A percentile compares a stretch with the other conserved stretches of the same genome.
Conservation (phyloP, 169 alveolate species). For the Cryptosporidium sp. region DNA sequence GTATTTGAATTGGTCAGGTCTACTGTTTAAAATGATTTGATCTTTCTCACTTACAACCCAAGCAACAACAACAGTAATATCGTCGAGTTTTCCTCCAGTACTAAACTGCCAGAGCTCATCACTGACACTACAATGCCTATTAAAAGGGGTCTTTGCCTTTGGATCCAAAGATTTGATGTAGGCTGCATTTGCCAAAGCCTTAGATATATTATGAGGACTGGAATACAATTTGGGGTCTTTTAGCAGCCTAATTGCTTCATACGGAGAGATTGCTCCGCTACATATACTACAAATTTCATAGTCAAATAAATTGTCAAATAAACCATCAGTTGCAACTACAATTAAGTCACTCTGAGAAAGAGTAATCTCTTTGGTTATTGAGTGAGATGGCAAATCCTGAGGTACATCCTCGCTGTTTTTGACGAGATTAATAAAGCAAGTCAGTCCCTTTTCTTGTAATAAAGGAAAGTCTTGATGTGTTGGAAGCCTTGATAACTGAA, state of each 20-base stretch:
- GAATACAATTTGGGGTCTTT: constrained; percentile 59
- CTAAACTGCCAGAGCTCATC: constrained; percentile 61
- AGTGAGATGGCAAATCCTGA: constrained; percentile 80
- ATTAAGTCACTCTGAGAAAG: constrained; percentile 78
- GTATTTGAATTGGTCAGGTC: background rate
- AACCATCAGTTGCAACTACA: constrained; percentile 82
- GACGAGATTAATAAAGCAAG: constrained; percentile 76
- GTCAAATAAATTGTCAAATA: constrained; percentile 81
- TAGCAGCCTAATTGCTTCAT: constrained; percentile 76
- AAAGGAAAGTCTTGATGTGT: constrained; percentile 74
- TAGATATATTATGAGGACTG: constrained; percentile 75
- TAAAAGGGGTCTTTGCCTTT: constrained; percentile 79
- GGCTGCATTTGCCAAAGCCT: constrained; percentile 82
- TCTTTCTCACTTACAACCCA: constrained; percentile 77
- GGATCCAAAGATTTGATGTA: constrained; percentile 76
- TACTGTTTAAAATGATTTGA: constrained; percentile 24
- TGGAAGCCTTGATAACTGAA: constrained; percentile 83
- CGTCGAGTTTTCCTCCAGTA: constrained; percentile 82
- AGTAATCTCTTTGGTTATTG: constrained; percentile 50
- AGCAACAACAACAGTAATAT: constrained; percentile 80
- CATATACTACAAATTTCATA: constrained; percentile 81
- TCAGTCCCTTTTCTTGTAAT: constrained; percentile 78
- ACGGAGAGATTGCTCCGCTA: constrained; percentile 79
- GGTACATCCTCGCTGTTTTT: constrained; percentile 76
- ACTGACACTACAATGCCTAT: constrained; percentile 59